Base-by-base conservation (phyloP, 768 basidiomycete genomes). In the Tylopilus sp. region DNA sequence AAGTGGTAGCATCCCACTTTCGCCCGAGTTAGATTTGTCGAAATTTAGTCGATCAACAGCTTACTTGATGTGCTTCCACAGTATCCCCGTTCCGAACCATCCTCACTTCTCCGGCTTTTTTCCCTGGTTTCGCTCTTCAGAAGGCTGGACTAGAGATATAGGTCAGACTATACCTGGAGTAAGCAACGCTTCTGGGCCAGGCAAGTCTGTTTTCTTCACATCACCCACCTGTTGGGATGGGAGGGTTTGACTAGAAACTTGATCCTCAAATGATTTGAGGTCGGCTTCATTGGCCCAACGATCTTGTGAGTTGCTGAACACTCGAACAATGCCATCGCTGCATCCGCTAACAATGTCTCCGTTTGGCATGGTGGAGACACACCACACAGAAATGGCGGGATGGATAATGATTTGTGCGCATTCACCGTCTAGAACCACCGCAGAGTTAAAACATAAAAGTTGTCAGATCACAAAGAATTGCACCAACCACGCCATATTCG, bases 341-440 rank as follows among this genome's bases (percentile, higher is more conserved):
- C 85, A 79, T 6, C 95, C 95, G 45, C 88, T 93, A 41, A 91
- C 88, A 58, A 99, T 89, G 67, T 98, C 95, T 30, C 89, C 85
- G 55, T 93, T 92, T 1, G 91, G 85, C 77, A 93, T 84, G 6
- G 84, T 78, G 1, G 90, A 85, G 15, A 95, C 91, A 3, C 89
- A 74, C 97, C 97, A 99, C 2, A 99, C 91, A n/a, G 95, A 98
- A 50, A 95, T 91, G 8, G 92, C 92, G 7, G 97, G 94, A 63
- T 97, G 93, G 10, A 90, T 80, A 53, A 99, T 83, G 10, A 87
- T 88, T 69, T 99, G 95, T 6, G 79, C 69, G 58, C 90, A 90
- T 68, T 93, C 90, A 13, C 91, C 94, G 57, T 92, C 95, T 91
- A 57, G 28, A 35, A 42, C 39, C 40, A 40, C 28, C 28, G 28